Conservation (phyloP, 768 basidiomycete species). For the Austroboletus festivus region DNA sequence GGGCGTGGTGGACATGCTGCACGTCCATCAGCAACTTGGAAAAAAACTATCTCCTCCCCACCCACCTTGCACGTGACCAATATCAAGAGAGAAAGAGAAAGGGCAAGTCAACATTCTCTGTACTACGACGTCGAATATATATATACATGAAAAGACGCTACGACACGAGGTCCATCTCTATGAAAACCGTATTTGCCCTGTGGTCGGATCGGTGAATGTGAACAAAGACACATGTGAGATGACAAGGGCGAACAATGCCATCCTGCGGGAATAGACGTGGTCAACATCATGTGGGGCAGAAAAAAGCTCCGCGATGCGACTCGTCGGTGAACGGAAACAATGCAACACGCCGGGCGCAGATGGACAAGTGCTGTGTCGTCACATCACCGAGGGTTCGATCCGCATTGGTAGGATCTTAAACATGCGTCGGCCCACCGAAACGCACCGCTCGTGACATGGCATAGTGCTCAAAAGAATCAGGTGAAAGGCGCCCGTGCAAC, state of each 20-base stretch:
- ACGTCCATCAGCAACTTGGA: constrained; percentile 7
- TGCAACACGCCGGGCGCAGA: constrained; percentile 12
- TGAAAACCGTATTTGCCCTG: constrained; percentile 31
- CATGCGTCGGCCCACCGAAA: constrained; percentile 7
- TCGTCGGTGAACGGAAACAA: constrained; percentile 23
- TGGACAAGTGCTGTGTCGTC: constrained; percentile 15
- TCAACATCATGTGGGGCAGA: constrained; percentile 19
- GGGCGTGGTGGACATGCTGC: constrained; percentile 33
- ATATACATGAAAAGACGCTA: constrained; percentile 6
- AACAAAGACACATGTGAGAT: constrained; percentile 32
- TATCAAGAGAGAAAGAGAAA: constrained; percentile 4
- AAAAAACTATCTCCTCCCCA: constrained; percentile 2
- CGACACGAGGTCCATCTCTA: constrained; percentile 23
- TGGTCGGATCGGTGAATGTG: constrained; percentile 31
- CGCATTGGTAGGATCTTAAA: constrained; percentile 11
- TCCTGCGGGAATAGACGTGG: constrained; percentile 31
- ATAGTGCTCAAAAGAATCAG: background rate
- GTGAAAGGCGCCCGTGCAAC: constrained; percentile 2
- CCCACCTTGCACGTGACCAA: constrained; percentile 29
- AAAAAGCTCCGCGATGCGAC: constrained; percentile 7
- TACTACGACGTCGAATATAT: constrained; percentile 12
- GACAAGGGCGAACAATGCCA: constrained; percentile 31
- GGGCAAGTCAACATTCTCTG: background rate
- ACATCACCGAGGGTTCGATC: constrained; percentile 17
- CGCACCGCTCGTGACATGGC: background rate